Evolutionary conservation across 1,139 yeast genomes (phyloP).

Genomic region (Saccharomyces pastorianus): DNA sequence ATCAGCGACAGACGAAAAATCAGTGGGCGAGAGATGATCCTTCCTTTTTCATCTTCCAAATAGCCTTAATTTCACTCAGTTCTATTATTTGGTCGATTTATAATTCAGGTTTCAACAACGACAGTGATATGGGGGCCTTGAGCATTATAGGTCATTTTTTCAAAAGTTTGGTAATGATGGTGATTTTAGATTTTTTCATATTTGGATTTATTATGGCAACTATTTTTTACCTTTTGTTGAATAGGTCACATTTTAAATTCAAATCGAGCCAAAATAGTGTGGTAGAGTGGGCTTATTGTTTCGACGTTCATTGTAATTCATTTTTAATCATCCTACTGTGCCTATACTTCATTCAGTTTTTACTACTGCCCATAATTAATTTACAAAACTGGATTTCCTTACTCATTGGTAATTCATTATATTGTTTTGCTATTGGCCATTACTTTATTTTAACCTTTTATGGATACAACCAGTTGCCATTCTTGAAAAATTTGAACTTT

Average conservation of each 20-base stretch:
- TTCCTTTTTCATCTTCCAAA: constrained; percentile 65
- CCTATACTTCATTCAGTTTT: constrained; percentile 67
- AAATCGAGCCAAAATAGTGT: constrained; percentile 40
- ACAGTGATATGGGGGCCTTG: background rate
- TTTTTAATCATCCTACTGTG: constrained; percentile 74
- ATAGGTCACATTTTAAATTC: constrained; percentile 45
- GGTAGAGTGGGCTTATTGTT: constrained; percentile 90
- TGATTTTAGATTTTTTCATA: constrained; percentile 71
- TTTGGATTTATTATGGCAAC: constrained; percentile 66
- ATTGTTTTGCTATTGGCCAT: constrained; percentile 62
- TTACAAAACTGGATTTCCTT: constrained; percentile 56
- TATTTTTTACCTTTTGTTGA: constrained; percentile 62
- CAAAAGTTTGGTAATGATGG: constrained; percentile 40
- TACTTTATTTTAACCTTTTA: constrained; percentile 76
- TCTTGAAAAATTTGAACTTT: constrained; percentile 55
- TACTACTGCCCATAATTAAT: constrained; percentile 63
- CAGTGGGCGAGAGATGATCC: constrained; percentile 90
- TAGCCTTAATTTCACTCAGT: constrained; percentile 55
- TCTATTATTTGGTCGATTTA: constrained; percentile 86
- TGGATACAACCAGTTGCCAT: constrained; percentile 81
- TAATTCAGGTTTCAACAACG: background rate
- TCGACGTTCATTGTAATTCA: constrained; percentile 87
- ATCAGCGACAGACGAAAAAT: constrained; percentile 62
- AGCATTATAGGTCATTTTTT: background rate
- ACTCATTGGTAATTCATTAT: constrained; percentile 69